These are phyloP conservation scores for Przewalskia tangutica DNA, from an alignment of 257 asterid species.

Conservation along the genomic window DNA sequence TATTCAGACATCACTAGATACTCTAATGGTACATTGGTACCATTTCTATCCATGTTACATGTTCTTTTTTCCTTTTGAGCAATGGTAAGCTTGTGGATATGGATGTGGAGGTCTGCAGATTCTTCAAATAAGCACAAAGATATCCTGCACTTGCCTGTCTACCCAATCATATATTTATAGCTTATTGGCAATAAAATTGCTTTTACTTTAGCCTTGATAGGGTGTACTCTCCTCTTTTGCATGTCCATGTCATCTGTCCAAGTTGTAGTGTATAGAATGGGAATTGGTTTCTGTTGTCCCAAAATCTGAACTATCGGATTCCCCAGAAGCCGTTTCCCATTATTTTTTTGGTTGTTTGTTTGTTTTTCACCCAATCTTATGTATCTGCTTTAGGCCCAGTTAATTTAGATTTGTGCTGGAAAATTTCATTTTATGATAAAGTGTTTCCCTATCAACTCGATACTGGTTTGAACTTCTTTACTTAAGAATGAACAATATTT, in stretches of 20 bases:
- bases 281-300: neutral
- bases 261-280: neutral
- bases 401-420: too few species aligned
- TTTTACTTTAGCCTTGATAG: neutral
- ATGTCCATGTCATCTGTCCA: neutral
- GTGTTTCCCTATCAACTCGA: too few species aligned
- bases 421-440: too few species aligned
- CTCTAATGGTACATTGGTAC: neutral
- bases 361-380: too few species aligned
- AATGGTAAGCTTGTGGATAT: neutral
- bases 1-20: neutral
- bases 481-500: too few species aligned
- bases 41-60: neutral
- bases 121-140: neutral
- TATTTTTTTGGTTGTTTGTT: too few species aligned
- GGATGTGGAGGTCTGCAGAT: neutral
- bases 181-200: neutral
- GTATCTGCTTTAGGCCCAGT: too few species aligned
- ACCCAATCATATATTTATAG: neutral
- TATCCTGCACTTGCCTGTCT: neutral
- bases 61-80: neutral
- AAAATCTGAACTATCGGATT: neutral
- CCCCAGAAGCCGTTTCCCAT: neutral
- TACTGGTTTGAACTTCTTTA: too few species aligned
- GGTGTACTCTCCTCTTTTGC: neutral